Conservation (phyloP, 192 early-diverging fungal species). For the Linnemannia elongata region DNA sequence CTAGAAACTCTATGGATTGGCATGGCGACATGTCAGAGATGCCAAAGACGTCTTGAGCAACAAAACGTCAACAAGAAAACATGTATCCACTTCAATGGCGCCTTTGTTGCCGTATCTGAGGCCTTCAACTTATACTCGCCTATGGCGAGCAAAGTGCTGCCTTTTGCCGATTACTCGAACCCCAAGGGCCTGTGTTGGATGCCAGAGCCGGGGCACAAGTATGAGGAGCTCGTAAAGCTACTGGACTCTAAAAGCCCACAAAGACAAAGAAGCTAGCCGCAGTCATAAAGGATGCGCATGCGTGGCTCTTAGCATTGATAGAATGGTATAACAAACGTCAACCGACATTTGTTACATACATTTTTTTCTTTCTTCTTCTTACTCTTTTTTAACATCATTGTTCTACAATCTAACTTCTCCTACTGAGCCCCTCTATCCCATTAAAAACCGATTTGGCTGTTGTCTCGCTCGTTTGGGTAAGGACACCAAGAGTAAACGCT, state of each 20-base stretch:
- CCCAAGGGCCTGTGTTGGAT: conserved; percentile 8
- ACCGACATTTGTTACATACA: no score
- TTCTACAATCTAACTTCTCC: no score
- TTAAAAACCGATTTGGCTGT: no score
- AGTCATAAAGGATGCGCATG: no score
- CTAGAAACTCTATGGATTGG: conserved; percentile 9
- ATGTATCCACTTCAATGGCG: background rate
- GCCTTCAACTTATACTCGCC: conserved; percentile 13
- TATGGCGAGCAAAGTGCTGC: background rate
- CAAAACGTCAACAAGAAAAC: conserved; percentile 3
- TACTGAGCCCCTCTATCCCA: no score
- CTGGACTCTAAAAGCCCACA: conserved; percentile 15
- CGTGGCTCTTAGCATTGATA: no score
- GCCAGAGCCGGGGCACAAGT: conserved; percentile 4
- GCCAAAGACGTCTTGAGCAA: background rate
- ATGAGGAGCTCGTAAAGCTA: conserved; percentile 13
- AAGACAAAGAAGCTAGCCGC: conserved; percentile 6
- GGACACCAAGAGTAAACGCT: no score
- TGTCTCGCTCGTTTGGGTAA: no score
- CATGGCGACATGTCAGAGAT: conserved; percentile 5
- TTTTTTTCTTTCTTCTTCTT: no score
- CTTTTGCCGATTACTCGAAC: background rate
- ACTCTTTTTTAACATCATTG: no score
- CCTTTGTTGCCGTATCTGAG: conserved; percentile 3
- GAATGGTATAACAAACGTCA: no score